These are phyloP conservation scores for Bryopsis sp. DNA, from an alignment of 139 green algal genomes.

Conservation along the genomic window DNA sequence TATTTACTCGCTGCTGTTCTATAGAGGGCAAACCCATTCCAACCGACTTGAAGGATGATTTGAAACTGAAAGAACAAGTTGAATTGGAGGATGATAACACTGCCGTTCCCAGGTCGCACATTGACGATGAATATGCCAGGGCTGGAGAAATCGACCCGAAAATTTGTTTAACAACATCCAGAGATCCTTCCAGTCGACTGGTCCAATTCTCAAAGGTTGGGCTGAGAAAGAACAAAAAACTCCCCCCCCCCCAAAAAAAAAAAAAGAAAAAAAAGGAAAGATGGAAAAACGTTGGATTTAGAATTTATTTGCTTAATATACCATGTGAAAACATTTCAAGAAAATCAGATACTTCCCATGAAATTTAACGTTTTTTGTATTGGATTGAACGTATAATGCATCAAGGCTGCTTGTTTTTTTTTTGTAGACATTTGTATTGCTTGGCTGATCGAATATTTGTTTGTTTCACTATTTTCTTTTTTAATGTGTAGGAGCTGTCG, in stretches of 20 bases:
- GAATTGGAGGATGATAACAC: slow-evolving; percentile 97
- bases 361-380: too few relatives aligned
- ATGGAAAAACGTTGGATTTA: too few relatives aligned
- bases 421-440: too few relatives aligned
- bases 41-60: slow-evolving; percentile 83
- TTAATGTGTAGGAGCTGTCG: slow-evolving; percentile 90
- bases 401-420: too few relatives aligned
- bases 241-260: too few relatives aligned
- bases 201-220: slow-evolving; percentile 87
- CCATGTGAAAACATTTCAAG: slow-evolving; percentile 5
- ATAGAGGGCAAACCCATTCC: slow-evolving; percentile 97
- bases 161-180: slow-evolving; percentile 79
- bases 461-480: too few relatives aligned
- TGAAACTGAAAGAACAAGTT: slow-evolving; percentile 61
- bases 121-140: slow-evolving; percentile 96
- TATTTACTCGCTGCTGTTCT: neutral
- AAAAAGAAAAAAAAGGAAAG: too few relatives aligned
- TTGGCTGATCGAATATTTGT: too few relatives aligned
- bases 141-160: slow-evolving; percentile 83
- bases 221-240: too few relatives aligned
- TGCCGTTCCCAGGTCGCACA: slow-evolving; percentile 67
- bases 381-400: too few relatives aligned
- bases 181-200: slow-evolving; percentile 82
- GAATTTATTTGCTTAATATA: too few relatives aligned
- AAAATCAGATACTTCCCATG: slow-evolving; percentile 17